Conservation (phyloP, 306 rosid genomes). For the Dicorynia guianensis region DNA sequence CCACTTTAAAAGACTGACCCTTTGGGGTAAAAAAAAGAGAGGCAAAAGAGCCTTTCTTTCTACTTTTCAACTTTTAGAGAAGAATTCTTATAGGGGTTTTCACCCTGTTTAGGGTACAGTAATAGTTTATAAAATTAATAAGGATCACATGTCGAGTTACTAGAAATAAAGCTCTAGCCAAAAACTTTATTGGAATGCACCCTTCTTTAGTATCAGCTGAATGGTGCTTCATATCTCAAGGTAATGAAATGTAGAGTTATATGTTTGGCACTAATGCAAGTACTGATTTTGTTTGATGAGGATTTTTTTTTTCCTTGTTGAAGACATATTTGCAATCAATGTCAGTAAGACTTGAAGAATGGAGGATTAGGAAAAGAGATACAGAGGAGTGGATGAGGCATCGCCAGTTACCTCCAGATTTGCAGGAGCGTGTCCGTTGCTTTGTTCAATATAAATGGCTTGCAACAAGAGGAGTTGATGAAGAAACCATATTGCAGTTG, state of each 20-base stretch:
- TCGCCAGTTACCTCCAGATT: slow-evolving; percentile 75
- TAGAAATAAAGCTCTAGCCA: not conserved
- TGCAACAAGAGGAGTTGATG: slow-evolving; percentile 92
- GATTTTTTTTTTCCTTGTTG: slow-evolving; percentile 19
- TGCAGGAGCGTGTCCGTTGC: slow-evolving; percentile 82
- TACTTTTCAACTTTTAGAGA: too few relatives aligned
- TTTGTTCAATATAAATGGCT: slow-evolving; percentile 85
- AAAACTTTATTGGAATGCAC: not conserved
- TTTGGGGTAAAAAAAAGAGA: not conserved
- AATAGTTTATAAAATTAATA: not conserved
- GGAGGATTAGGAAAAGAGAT: slow-evolving; percentile 85
- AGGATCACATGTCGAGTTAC: not conserved
- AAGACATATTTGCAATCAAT: slow-evolving; percentile 84
- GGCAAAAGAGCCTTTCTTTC: not conserved
- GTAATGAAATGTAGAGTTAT: not conserved
- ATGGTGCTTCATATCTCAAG: not conserved
- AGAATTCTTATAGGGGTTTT: too few relatives aligned
- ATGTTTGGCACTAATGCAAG: slow-evolving; percentile 7
- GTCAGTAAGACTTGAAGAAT: slow-evolving; percentile 80
- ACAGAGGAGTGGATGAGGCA: slow-evolving; percentile 98
- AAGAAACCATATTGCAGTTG: slow-evolving; percentile 74
- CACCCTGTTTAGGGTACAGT: not conserved
- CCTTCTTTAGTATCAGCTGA: not conserved
- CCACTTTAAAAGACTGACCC: not conserved
- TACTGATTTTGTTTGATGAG: slow-evolving; percentile 33